These are phyloP conservation scores for Euphorbia peplus DNA, from an alignment of 345 rosid genomes.

Conservation along the genomic window DNA sequence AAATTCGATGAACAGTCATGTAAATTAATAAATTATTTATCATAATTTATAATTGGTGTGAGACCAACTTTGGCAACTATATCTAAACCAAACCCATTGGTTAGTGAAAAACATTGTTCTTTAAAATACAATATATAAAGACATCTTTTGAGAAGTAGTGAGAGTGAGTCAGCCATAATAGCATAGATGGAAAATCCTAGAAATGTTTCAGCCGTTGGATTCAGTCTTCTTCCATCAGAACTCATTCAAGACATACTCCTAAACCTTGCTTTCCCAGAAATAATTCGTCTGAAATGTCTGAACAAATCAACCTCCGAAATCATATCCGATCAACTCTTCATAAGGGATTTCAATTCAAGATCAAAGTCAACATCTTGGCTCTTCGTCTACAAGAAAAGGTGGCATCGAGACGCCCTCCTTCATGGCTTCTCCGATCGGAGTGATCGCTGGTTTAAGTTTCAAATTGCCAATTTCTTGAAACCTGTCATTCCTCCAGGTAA, in stretches of 20 bases:
- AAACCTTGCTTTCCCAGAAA: conserved; percentile 56
- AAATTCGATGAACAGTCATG: no score
- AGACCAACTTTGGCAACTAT: no score
- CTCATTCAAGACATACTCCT: conserved; percentile 68
- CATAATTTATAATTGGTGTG: no score
- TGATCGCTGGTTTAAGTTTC: conserved; percentile 56
- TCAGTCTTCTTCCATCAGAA: conserved; percentile 75
- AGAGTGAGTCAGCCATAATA: no score
- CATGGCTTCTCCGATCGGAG: conserved; percentile 53
- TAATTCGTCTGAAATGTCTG: conserved; percentile 49
- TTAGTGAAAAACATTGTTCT: neutral
- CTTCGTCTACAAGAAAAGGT: conserved; percentile 67
- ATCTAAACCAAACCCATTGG: neutral
- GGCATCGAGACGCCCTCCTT: conserved; percentile 53
- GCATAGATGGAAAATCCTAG: conserved; percentile 28
- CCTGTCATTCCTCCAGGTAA: conserved; percentile 35
- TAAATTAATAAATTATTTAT: no score
- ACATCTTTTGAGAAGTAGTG: no score
- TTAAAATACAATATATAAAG: no score
- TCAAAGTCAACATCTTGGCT: conserved; percentile 58
- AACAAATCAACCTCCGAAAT: conserved; percentile 39
- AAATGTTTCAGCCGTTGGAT: conserved; percentile 38
- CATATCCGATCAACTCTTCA: conserved; percentile 54
- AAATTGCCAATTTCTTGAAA: conserved; percentile 39
- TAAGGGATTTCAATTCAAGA: conserved; percentile 45